These are phyloP conservation scores for Talaromyces trachyspermus DNA, from an alignment of 495 filamentous ascomycete species.

Conservation along the genomic window DNA sequence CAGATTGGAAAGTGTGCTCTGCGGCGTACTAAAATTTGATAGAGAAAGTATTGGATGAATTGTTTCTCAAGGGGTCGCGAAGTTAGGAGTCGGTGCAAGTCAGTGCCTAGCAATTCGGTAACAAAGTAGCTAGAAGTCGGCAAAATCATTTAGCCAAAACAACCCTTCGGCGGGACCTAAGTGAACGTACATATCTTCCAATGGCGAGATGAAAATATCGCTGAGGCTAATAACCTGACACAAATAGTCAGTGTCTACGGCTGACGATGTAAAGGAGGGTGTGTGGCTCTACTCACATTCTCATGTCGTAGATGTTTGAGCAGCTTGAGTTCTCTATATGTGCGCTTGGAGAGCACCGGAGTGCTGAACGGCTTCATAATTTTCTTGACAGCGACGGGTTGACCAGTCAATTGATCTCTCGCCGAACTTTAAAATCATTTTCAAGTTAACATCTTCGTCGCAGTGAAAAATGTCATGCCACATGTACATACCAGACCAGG, in stretches of 20 bases:
- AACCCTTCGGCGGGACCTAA: background rate
- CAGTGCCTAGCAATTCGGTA: conserved; percentile 93
- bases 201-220: conserved; percentile 98
- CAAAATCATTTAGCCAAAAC: background rate
- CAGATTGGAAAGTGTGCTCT: no score
- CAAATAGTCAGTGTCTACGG: conserved; percentile 16
- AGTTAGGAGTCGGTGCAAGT: conserved; percentile 90
- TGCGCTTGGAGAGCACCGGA: conserved; percentile 91
- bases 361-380: conserved; percentile 99
- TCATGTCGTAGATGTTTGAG: conserved; percentile 95
- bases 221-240: conserved; percentile 89
- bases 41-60: conserved; percentile 99
- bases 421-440: conserved; percentile 61
- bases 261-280: background rate
- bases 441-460: background rate
- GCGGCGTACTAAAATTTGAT: conserved; percentile 85
- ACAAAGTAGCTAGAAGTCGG: conserved; percentile 75
- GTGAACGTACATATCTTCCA: conserved; percentile 88
- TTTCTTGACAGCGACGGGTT: conserved; percentile 97
- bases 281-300: conserved; percentile 54
- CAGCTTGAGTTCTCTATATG: conserved; percentile 94
- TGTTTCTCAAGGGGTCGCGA: conserved; percentile 96
- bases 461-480: background rate
- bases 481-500: conserved; percentile 74
- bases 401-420: conserved; percentile 90